These are phyloP conservation scores for Talinum fruticosum DNA, from an alignment of 148 eudicot species.

Conservation along the genomic window DNA sequence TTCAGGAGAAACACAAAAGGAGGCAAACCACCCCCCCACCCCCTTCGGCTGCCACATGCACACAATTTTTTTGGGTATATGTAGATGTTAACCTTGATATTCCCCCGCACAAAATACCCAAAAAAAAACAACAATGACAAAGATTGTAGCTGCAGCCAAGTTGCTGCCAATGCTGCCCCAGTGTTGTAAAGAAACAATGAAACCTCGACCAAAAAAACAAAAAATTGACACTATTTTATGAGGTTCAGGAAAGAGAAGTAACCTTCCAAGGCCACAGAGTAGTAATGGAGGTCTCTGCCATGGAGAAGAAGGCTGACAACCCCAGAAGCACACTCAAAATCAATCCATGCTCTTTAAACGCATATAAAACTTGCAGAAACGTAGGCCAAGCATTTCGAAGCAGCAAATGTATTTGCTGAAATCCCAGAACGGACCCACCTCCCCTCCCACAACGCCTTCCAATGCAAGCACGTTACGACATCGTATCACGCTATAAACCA, in stretches of 20 bases:
- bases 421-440: slow-evolving; percentile 16
- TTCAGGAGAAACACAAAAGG: too few relatives aligned
- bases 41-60: too few relatives aligned
- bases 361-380: slow-evolving; percentile 20
- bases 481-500: slow-evolving; percentile 11
- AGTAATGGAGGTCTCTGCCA: slow-evolving; percentile 36
- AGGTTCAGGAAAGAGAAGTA: neutral
- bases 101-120: too few relatives aligned
- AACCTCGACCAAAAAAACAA: too few relatives aligned
- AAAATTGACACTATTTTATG: neutral
- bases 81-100: too few relatives aligned
- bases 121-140: too few relatives aligned
- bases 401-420: slow-evolving; percentile 8
- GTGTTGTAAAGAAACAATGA: too few relatives aligned
- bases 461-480: slow-evolving; percentile 17
- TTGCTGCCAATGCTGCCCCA: too few relatives aligned
- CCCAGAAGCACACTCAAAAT: slow-evolving; percentile 25
- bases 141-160: too few relatives aligned
- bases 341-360: slow-evolving; percentile 31
- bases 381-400: slow-evolving; percentile 22
- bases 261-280: slow-evolving; percentile 40
- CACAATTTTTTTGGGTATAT: too few relatives aligned
- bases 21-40: too few relatives aligned
- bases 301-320: slow-evolving; percentile 32
- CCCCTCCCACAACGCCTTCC: slow-evolving; percentile 5